Evolutionary conservation across 2,329 filamentous ascomycete genomes (phyloP).

Genomic region (Hymenoscyphus infarciens): DNA sequence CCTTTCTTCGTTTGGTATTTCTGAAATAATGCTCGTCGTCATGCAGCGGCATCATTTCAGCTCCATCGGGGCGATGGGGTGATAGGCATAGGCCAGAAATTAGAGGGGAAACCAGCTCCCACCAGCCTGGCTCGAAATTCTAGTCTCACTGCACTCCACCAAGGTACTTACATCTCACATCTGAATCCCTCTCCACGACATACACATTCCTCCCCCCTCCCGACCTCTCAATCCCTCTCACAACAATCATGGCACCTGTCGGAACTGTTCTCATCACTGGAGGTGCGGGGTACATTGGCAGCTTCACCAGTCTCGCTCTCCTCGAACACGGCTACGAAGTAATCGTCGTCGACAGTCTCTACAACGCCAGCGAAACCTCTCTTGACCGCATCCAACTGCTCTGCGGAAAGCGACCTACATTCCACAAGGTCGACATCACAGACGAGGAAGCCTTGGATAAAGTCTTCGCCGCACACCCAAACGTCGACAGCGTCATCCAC

Average conservation of each 20-base stretch:
- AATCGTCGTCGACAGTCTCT: slow-evolving; percentile 91
- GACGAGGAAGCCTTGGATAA: slow-evolving; percentile 78
- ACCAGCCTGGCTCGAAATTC: background rate
- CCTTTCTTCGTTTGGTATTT: background rate
- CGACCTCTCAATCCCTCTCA: background rate
- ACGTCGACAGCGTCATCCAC: slow-evolving; percentile 97
- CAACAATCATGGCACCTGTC: slow-evolving; percentile 58
- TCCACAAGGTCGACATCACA: slow-evolving; percentile 85
- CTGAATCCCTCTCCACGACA: background rate
- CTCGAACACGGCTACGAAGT: slow-evolving; percentile 95
- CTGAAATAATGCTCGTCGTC: background rate
- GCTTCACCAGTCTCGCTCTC: slow-evolving; percentile 88
- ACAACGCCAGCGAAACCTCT: slow-evolving; percentile 91
- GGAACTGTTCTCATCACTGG: slow-evolving; percentile 90
- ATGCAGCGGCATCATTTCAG: background rate
- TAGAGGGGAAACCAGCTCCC: background rate
- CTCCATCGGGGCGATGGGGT: background rate
- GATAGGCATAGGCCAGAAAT: background rate
- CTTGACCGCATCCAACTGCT: slow-evolving; percentile 95
- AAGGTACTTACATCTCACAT: background rate
- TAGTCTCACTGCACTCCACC: background rate
- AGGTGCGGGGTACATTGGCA: slow-evolving; percentile 93
- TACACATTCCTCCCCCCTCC: slow-evolving; percentile 10
- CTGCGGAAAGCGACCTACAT: slow-evolving; percentile 78
- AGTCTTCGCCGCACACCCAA: slow-evolving; percentile 83